phyloP scores from a whole-genome alignment of 1,284 basidiomycete species.

The Boletus mariae region DNA sequence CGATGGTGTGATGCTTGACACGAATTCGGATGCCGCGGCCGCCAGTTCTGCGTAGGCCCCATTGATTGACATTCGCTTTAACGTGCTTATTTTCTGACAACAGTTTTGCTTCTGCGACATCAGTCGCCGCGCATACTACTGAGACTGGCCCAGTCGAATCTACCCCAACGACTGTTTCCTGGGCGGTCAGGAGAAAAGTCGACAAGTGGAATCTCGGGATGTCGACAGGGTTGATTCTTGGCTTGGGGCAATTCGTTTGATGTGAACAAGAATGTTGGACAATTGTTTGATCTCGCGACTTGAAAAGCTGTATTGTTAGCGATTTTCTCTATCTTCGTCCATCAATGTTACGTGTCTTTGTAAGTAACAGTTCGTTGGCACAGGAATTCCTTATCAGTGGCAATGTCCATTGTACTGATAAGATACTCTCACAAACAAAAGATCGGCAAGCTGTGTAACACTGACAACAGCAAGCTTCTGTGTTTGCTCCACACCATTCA shows the following conservation, averaged over 20 bases:
- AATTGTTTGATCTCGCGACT: neutral
- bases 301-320: neutral
- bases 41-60: slow-evolving; percentile 55
- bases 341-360: neutral
- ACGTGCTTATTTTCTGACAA: neutral
- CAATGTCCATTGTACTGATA: slow-evolving; percentile 9
- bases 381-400: neutral
- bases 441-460: slow-evolving; percentile 14
- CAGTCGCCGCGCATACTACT: slow-evolving; percentile 28
- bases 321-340: too few relatives aligned
- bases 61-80: neutral
- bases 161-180: neutral
- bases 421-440: slow-evolving; percentile 10
- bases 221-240: slow-evolving; percentile 4
- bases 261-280: neutral
- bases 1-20: slow-evolving; percentile 59
- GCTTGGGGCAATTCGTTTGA: slow-evolving; percentile 16
- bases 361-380: neutral
- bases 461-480: neutral
- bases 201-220: slow-evolving; percentile 4
- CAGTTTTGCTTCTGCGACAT: slow-evolving; percentile 31
- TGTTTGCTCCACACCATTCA: neutral
- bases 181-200: neutral
- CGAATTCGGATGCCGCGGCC: slow-evolving; percentile 43
- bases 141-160: slow-evolving; percentile 28